Conservation (phyloP, 108 stramenopile genomes). For the Thalassiosira profunda region DNA sequence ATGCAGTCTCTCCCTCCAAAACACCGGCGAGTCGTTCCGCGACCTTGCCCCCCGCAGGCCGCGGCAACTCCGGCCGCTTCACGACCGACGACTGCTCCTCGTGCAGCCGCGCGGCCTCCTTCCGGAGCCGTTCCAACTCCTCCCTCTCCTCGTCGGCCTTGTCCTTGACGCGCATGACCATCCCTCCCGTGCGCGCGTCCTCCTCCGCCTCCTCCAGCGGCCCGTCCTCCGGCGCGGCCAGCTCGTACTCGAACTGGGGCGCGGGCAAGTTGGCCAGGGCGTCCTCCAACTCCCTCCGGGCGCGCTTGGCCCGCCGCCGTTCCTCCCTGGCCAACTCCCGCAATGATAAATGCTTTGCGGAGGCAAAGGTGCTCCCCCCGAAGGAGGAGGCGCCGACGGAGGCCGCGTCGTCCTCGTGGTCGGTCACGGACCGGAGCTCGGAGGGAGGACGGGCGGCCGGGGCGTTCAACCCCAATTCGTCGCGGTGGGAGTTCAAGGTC, state of each 20-base stretch:
- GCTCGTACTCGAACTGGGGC: conserved; percentile 93
- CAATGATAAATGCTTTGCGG: conserved; percentile 58
- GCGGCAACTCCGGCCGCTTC: conserved; percentile 77
- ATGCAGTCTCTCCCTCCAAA: too few relatives aligned
- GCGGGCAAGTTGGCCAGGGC: conserved; percentile 88
- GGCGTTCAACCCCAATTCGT: conserved; percentile 91
- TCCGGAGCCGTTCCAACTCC: conserved; percentile 54
- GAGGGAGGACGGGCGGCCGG: conserved; percentile 45
- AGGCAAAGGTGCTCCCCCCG: conserved; percentile 72
- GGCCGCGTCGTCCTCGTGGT: conserved; percentile 25
- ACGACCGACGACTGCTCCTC: conserved; percentile 80
- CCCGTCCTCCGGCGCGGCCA: conserved; percentile 73
- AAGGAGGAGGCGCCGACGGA: conserved; percentile 72
- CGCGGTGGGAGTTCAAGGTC: conserved; percentile 53
- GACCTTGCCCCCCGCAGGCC: conserved; percentile 53
- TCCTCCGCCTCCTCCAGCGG: conserved; percentile 70
- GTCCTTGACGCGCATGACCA: conserved; percentile 59
- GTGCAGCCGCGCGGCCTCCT: conserved; percentile 66
- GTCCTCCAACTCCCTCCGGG: conserved; percentile 72
- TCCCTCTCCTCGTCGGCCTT: conserved; percentile 80
- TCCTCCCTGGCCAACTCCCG: conserved; percentile 83
- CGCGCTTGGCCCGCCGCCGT: conserved; percentile 79
- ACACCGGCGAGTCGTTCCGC: conserved; percentile 37
- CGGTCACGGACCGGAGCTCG: conserved; percentile 44
- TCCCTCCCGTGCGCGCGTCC: conserved; percentile 34